Evolutionary conservation across 164 flowering plant species (phyloP), one percentile per base, ranked within the genome.

Genomic region (Vitis vinifera): DNA sequence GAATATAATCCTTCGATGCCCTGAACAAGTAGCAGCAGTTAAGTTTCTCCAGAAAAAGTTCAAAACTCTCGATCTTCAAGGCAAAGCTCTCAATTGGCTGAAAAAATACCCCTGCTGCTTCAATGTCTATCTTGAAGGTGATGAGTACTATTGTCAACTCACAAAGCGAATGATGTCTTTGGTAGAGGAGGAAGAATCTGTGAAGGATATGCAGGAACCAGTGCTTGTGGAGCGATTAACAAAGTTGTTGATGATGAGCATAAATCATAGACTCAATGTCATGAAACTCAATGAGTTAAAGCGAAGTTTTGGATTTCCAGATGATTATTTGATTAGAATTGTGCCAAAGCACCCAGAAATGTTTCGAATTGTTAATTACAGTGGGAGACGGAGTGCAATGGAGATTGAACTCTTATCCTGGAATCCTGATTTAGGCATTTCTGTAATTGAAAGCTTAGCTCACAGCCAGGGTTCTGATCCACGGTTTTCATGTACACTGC

Each of bases 61-160:
- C 84, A 91, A 90, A 71, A 81, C 86, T 56, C 93, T 93, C n/a
- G 97, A 93, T 78, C 94, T 90, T 51, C 93, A 90, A 68, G 99
- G 98, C 8, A 86, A 85, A 52, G 97, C 99, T 59, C 88, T 86
- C 55, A 96, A 91, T 63, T 93, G 98, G 98, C 77, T 96, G 8
- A 86, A 81, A 16, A 93, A 93, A 44, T 93, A 93, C 73, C 97
- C 98, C 8, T 88, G 98, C 74, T 96, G 99, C 80, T 96, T 84
- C 61, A 89, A 93, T 30, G 81, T 89, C 3, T 85, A 82, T 68
- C 67, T 71, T 1, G 77, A 84, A 53, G 65, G 78, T 17, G 88
- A 85, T 59, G 84, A 87, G 75, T 66, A 80, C 31, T 78, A 81
- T 63, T 90, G 87, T 75, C 78, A 79, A 30, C 74, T 95, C 31